A percentile compares a stretch with the other conserved stretches of the same genome.
phyloP scores from a whole-genome alignment of 352 stramenopile species.

The Globisporangium echinulatum region DNA sequence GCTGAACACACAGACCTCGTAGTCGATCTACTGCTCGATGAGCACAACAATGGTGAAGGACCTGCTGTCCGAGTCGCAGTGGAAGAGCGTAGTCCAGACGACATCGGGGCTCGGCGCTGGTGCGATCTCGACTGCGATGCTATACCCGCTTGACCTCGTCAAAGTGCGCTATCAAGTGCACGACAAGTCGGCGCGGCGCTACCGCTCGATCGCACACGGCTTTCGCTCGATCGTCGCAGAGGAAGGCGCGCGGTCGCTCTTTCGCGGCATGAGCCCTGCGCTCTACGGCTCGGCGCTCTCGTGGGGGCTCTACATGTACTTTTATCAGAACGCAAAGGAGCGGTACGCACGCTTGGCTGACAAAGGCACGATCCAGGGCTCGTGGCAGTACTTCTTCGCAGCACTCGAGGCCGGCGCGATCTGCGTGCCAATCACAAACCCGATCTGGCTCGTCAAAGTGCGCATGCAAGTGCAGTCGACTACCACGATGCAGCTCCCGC shows the following conservation, averaged over 20 bases:
- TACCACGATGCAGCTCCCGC: conserved; percentile 27
- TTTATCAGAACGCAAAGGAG: conserved; percentile 96
- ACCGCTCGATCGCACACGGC: conserved; percentile 61
- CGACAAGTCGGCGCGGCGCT: conserved; percentile 68
- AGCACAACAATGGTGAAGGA: conserved; percentile 22
- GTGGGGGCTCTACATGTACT: conserved; percentile 98
- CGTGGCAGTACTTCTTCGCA: conserved; percentile 80
- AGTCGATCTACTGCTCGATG: conserved; percentile 1
- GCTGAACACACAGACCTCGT: too few species aligned
- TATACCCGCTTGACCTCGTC: conserved; percentile 97
- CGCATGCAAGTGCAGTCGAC: conserved; percentile 91
- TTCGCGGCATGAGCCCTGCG: conserved; percentile 93
- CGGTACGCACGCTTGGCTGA: conserved; percentile 68
- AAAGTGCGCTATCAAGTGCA: conserved; percentile 97
- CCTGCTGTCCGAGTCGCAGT: conserved; percentile 54
- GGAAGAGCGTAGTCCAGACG: conserved; percentile 60
- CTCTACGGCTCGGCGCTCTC: conserved; percentile 93
- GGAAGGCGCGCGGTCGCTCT: conserved; percentile 87
- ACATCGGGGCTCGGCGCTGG: conserved; percentile 66
- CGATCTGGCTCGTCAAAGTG: conserved; percentile 98
- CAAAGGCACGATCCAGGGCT: conserved; percentile 62
- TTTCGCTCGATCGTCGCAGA: conserved; percentile 76
- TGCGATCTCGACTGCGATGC: conserved; percentile 68
- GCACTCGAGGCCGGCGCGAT: conserved; percentile 76
- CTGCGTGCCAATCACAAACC: conserved; percentile 97